Evolutionary conservation across 345 rosid species (phyloP), one percentile per base, ranked within the genome.

Genomic region (Arabis alpina): DNA sequence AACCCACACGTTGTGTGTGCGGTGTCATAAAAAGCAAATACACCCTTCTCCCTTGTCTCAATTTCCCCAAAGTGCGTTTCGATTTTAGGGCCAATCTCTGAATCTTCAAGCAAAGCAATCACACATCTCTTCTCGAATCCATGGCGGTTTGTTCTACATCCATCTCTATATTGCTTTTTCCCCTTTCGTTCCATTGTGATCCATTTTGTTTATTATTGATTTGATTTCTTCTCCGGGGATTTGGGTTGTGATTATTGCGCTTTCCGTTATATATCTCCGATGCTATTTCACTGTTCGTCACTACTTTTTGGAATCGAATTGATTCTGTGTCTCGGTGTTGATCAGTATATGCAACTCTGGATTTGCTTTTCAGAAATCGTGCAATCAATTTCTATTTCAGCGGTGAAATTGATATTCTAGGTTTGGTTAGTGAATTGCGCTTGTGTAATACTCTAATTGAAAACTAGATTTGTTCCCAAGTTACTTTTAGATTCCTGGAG

Each of bases 91-190:
- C 67, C 43, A 70, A 39, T 72, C 49, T 71, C 54, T 61, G 62
- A 61, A 61, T 71, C 54, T 52, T 37, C 71, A 66, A 74, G 8
- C 54, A 51, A 66, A 74, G 8, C 54, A 51, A 24, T 34, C 50
- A 11, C 19, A 34, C 34, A 39, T 32, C 67, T 51, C 51, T 48
- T 24, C 10, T 37, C 51, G 27, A 36, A 37, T 68, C 74, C 69
- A 75, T 75, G 78, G 78, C 78, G 78, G 78, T 74, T 36, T 60
- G 73, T 44, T 67, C 41, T n/a, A 6, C 34, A 16, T 6, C 8
- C 37, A 34, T 34, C 2, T 1, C 6, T 41, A 1, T 43, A 32
- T 32, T 32, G 10, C 34, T 7, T 37, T 61, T 48, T 60, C 37
- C 6, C 41, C 7, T 10, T 24, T 32, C 16, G 27, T 42, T 28